Percentiles rank a stretch among this genome's conserved stretches.
Conservation (phyloP, 352 stramenopile species). For the Phytophthora agathidicida region DNA sequence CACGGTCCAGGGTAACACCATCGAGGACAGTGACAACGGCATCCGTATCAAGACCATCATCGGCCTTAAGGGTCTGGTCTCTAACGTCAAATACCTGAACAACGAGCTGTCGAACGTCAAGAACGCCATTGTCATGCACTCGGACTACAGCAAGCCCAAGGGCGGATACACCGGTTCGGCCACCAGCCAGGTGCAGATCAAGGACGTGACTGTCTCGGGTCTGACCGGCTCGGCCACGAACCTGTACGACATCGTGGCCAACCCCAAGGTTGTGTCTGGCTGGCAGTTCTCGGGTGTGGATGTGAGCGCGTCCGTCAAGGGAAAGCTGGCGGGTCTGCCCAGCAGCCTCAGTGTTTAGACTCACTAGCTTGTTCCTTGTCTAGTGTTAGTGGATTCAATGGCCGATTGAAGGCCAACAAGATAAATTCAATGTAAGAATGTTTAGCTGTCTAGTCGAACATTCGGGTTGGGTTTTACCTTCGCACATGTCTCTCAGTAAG, state of each 20-base stretch:
- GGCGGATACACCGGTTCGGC: conserved; percentile 28
- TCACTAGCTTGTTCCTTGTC: not conserved
- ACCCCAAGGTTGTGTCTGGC: conserved; percentile 27
- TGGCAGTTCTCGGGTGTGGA: conserved; percentile 28
- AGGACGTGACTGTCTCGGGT: conserved; percentile 24
- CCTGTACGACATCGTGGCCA: conserved; percentile 39
- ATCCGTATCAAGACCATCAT: conserved; percentile 34
- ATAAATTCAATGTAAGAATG: conserved; percentile 7
- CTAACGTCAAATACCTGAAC: conserved; percentile 15
- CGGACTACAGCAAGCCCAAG: conserved; percentile 43
- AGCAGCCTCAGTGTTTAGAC: conserved; percentile 15
- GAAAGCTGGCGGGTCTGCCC: conserved; percentile 16
- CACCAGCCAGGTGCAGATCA: conserved; percentile 36
- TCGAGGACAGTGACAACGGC: conserved; percentile 30
- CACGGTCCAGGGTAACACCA: conserved; percentile 24
- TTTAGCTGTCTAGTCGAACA: too few relatives aligned
- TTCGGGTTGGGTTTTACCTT: too few relatives aligned
- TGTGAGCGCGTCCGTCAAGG: conserved; percentile 10
- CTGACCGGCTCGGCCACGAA: conserved; percentile 37
- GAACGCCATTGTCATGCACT: conserved; percentile 22
- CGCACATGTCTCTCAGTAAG: too few relatives aligned
- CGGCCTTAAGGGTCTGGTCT: conserved; percentile 17
- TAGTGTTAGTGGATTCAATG: conserved; percentile 4
- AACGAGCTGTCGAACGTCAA: conserved; percentile 23
- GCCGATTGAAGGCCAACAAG: conserved; percentile 9